phyloP scores from a whole-genome alignment of 1,139 yeast genomes.

The Scheffersomyces titani region DNA sequence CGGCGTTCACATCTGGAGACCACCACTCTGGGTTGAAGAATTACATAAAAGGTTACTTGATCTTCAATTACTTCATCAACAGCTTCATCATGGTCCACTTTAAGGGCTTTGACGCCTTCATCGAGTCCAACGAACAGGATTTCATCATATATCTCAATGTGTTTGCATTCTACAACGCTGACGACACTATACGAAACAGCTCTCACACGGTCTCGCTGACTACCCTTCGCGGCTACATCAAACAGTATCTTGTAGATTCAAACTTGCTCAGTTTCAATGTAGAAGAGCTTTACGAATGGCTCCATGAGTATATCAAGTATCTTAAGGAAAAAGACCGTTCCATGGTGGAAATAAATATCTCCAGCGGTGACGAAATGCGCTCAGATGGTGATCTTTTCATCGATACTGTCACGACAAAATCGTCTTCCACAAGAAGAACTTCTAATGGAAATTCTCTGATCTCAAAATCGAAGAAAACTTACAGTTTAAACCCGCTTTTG shows the following conservation, averaged over 20 bases:
- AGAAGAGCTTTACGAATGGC: conserved; percentile 41
- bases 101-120: conserved; percentile 46
- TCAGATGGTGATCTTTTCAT: background rate
- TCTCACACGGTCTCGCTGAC: conserved; percentile 24
- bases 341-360: background rate
- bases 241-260: conserved; percentile 33
- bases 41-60: conserved; percentile 42
- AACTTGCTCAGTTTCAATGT: conserved; percentile 39
- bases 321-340: conserved; percentile 34
- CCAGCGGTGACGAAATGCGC: background rate
- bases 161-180: conserved; percentile 42
- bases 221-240: conserved; percentile 27
- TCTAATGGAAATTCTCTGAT: background rate
- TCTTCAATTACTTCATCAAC: conserved; percentile 47
- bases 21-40: conserved; percentile 18
- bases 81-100: conserved; percentile 47
- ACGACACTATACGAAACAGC: conserved; percentile 22
- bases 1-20: conserved; percentile 3
- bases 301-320: conserved; percentile 43
- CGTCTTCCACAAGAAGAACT: background rate
- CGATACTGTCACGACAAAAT: background rate
- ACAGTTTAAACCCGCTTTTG: background rate
- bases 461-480: background rate
- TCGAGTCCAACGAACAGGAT: conserved; percentile 39
- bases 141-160: conserved; percentile 47